A percentile compares a stretch with the other conserved stretches of the same genome.
These are phyloP conservation scores for Starmerella powellii DNA, from an alignment of 805 yeast genomes.

Conservation along the genomic window DNA sequence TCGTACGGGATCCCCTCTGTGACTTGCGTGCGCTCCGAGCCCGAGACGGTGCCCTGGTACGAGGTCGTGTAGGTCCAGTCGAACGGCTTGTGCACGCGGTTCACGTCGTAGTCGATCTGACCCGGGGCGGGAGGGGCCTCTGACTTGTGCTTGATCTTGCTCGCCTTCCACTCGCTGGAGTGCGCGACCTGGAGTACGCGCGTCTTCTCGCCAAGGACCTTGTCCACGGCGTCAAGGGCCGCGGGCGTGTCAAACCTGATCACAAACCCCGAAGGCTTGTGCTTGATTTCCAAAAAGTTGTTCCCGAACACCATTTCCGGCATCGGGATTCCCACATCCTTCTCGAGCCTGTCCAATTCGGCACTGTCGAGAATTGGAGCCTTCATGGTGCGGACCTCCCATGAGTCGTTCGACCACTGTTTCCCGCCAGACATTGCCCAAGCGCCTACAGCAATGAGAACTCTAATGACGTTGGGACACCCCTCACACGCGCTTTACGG, in stretches of 20 bases:
- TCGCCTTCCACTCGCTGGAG: conserved; percentile 63
- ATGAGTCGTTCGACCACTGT: conserved; percentile 27
- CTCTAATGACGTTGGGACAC: background rate
- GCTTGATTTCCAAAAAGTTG: conserved; percentile 47
- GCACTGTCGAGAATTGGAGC: conserved; percentile 63
- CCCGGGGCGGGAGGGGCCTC: conserved; percentile 19
- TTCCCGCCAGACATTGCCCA: background rate
- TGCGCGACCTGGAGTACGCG: conserved; percentile 61
- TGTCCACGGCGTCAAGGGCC: conserved; percentile 52
- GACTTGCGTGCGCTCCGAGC: conserved; percentile 11
- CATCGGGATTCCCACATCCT: conserved; percentile 57
- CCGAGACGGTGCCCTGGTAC: conserved; percentile 44
- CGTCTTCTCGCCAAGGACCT: conserved; percentile 35
- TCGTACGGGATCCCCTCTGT: conserved; percentile 48
- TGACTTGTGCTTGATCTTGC: conserved; percentile 19
- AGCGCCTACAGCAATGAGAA: background rate
- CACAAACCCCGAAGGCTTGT: conserved; percentile 32
- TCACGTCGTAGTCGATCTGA: conserved; percentile 33
- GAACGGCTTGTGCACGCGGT: conserved; percentile 63
- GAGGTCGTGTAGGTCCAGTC: conserved; percentile 93
- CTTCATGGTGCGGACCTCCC: conserved; percentile 65
- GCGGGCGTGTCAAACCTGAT: conserved; percentile 66
- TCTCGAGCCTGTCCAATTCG: conserved; percentile 60
- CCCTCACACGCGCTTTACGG: too few relatives aligned
- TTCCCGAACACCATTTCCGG: conserved; percentile 98